phyloP scores from a whole-genome alignment of 2,329 filamentous ascomycete species.

The Seiridium unicorne region DNA sequence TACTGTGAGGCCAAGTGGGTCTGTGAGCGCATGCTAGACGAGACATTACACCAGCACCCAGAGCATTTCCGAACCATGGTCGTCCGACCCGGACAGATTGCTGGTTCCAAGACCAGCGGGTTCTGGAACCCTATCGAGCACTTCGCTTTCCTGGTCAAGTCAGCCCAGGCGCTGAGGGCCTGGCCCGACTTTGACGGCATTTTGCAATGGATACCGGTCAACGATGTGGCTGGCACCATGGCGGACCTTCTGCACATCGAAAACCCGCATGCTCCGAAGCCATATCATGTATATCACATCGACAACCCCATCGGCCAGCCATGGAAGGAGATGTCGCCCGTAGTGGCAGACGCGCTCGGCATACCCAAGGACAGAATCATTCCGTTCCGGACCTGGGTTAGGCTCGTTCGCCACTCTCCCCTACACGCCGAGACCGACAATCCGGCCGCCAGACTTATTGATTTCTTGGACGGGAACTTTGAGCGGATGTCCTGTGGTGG shows the following conservation, averaged over 20 bases:
- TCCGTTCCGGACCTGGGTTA: too few species aligned
- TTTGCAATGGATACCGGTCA: conserved; percentile 45
- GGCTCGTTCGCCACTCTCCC: too few species aligned
- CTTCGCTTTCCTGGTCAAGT: conserved; percentile 48
- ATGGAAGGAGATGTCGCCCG: too few species aligned
- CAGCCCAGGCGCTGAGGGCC: conserved; percentile 40
- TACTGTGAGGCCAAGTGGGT: conserved; percentile 52
- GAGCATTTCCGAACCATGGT: conserved; percentile 39
- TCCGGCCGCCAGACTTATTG: conserved; percentile 10
- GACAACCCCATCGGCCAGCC: too few species aligned
- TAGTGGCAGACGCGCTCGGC: too few species aligned
- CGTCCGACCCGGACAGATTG: conserved; percentile 50
- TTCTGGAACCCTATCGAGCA: conserved; percentile 56
- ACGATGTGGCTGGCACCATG: conserved; percentile 27
- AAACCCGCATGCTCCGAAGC: too few species aligned
- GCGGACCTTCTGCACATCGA: conserved; percentile 18
- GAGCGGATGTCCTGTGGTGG: conserved; percentile 44
- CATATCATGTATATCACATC: too few species aligned
- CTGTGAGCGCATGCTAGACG: conserved; percentile 48
- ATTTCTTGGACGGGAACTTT: conserved; percentile 32
- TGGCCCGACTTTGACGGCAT: conserved; percentile 39
- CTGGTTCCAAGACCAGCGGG: conserved; percentile 46
- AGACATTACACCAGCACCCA: conserved; percentile 42
- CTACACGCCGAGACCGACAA: too few species aligned
- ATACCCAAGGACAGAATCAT: too few species aligned